Base-by-base conservation (phyloP, 768 basidiomycete genomes). In the Lentinula sp. region DNA sequence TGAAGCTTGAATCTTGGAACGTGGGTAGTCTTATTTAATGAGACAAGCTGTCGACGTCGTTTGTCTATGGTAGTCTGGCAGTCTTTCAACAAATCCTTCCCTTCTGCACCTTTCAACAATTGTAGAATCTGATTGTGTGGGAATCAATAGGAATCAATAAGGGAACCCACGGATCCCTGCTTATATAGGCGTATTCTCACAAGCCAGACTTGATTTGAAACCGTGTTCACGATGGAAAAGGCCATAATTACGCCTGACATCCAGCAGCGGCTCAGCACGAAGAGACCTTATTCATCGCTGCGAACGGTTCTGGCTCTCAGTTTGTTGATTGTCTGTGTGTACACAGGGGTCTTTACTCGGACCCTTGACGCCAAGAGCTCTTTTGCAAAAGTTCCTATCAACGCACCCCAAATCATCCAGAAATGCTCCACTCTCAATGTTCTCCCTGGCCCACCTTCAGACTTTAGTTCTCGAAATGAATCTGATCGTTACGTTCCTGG, bases 401-500 rank as follows among this genome's bases (percentile, higher is more conserved):
- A 80, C 63, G 76, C 76, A 36, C 64, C 70, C 20, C 64, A 74
- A 46, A 84, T 81, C 15, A 68, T 84, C 55, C 77, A 81, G 59
- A 81, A 78, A 50, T 86, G 85, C 64, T 78, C 79, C 62, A 68
- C 73, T 9, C 73, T 86, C 20, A 71, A 80, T 66, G 71, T 74
- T 41, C 70, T 76, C 4, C 79, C 83, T 33, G 79, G 79, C 16
- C 76, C 86, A n/a, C 73, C 78, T 13, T 65, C 66, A 3, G 66
- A 78, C 64, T 80, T 81, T 60, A 65, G 76, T 64, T 63, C 66
- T 36, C 74, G 79, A 32, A 68, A 68, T 12, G 56, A 74, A 36
- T 89, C 87, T 1, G 89, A 91, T 67, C 76, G 89, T 35, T 89
- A 79, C 62, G 83, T 78, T 51, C 67, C 74, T 4, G 89, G 85